Base-by-base conservation (phyloP, 768 basidiomycete genomes). In the Trametes coccinea region DNA sequence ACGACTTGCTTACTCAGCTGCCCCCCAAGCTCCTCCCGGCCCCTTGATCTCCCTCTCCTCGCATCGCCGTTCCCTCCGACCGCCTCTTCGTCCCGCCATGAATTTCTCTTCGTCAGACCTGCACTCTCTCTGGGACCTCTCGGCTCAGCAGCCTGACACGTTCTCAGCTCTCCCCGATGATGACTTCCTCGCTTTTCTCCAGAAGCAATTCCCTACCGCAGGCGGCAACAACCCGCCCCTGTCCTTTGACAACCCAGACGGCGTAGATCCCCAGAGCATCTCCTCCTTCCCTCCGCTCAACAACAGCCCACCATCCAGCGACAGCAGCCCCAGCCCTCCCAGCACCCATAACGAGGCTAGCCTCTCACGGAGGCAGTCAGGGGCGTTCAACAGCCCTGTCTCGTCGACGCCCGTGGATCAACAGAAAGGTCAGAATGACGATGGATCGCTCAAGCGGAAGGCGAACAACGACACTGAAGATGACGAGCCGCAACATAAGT, bases 251-350 rank as follows among this genome's bases (percentile, higher is more conserved):
- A 70, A 76, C 47, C 74, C 70, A 22, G 77, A 80, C 63, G 79
- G 77, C 59, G 77, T 88, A 60, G 83, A 89, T 68, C 86, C 87
- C 0, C 84, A 88, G 72, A 82, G 72, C 67, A 80, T 88, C 41
- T 78, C 79, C 10, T 73, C 76, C 10, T 79, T 79, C 56, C 77
- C 84, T 2, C 72, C 83, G 5, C 77, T 83, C 27, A 82, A 77
- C 60, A 71, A 83, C 46, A 84, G 82, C 27, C 85, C 90, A 4
- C 81, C 84, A 2, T 87, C 87, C 0, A 76, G 73, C 63, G 90
- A 89, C 66, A 90, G 87, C 73, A 89, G 87, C 62, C 90, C 91
- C 39, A 92, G 90, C 66, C 89, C 92, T 2, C 82, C 86, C 4
- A 83, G 83, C 66, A 74, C 77, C 27, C 65, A 69, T 37, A 76